These are phyloP conservation scores for Populus nigra DNA, from an alignment of 345 rosid species.

Conservation along the genomic window DNA sequence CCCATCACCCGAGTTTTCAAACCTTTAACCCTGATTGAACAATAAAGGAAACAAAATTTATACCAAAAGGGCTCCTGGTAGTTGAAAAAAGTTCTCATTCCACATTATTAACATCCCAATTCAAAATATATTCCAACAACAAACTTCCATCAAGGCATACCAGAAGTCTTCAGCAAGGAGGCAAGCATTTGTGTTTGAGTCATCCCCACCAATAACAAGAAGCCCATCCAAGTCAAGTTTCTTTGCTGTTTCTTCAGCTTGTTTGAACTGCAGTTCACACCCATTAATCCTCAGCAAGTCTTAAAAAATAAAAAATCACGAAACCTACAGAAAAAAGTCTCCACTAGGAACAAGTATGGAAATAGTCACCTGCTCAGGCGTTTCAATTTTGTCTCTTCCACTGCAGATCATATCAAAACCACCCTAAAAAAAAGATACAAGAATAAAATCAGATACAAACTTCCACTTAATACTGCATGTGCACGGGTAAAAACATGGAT, in stretches of 20 bases:
- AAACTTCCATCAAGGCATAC: slow-evolving; percentile 24
- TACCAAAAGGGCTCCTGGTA: not conserved
- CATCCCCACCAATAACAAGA: slow-evolving; percentile 95
- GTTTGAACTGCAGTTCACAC: slow-evolving; percentile 67
- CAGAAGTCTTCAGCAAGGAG: slow-evolving; percentile 94
- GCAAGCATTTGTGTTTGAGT: slow-evolving; percentile 96
- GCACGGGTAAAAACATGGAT: not conserved
- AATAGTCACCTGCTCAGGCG: slow-evolving; percentile 80
- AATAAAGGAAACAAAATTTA: not conserved
- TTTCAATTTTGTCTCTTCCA: slow-evolving; percentile 98
- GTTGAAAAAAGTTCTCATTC: not conserved
- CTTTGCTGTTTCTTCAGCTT: slow-evolving; percentile 89
- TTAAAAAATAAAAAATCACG: not conserved
- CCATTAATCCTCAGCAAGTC: slow-evolving; percentile 8
- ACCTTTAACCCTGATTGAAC: slow-evolving; percentile 61
- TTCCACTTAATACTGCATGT: not conserved
- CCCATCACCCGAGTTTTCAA: slow-evolving; percentile 87
- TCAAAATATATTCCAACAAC: not conserved
- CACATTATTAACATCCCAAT: not conserved
- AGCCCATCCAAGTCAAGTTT: slow-evolving; percentile 94
- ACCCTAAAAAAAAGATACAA: slow-evolving; percentile 48
- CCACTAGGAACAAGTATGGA: not conserved
- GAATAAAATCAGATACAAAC: not conserved
- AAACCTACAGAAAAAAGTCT: not conserved
- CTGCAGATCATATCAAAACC: slow-evolving; percentile 99